phyloP scores from a whole-genome alignment of 2,329 filamentous ascomycete species.

The Trichophyton mentagrophytes region DNA sequence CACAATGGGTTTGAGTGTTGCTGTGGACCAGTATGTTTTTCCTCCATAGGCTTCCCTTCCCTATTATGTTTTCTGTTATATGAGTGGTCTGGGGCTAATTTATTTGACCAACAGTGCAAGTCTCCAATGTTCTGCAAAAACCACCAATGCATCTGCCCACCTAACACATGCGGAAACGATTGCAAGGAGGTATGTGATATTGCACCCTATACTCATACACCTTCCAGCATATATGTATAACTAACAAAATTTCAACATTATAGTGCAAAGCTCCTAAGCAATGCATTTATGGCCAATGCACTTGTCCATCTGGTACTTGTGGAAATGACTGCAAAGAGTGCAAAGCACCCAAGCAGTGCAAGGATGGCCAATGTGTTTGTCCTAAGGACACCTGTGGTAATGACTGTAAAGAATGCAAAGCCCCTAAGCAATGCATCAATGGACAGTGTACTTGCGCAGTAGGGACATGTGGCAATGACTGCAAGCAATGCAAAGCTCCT shows the following conservation, averaged over 20 bases:
- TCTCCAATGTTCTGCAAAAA: neutral
- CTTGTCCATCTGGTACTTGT: neutral
- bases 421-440: neutral
- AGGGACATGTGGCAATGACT: neutral
- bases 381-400: neutral
- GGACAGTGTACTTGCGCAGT: neutral
- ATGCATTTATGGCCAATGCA: neutral
- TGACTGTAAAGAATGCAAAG: neutral
- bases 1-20: neutral
- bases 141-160: neutral
- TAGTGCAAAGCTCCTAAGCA: constrained; percentile 1
- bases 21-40: neutral
- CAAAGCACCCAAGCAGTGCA: neutral
- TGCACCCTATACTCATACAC: neutral
- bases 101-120: neutral
- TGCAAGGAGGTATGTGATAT: neutral
- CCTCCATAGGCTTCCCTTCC: neutral
- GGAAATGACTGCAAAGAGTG: neutral
- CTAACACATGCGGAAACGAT: neutral
- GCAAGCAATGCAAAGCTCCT: neutral
- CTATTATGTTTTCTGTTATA: neutral
- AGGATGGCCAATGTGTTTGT: neutral
- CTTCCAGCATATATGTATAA: neutral
- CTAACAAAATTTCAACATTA: neutral
- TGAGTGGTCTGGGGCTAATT: neutral